phyloP scores from a whole-genome alignment of 768 basidiomycete genomes.

The Royoungia palumana region DNA sequence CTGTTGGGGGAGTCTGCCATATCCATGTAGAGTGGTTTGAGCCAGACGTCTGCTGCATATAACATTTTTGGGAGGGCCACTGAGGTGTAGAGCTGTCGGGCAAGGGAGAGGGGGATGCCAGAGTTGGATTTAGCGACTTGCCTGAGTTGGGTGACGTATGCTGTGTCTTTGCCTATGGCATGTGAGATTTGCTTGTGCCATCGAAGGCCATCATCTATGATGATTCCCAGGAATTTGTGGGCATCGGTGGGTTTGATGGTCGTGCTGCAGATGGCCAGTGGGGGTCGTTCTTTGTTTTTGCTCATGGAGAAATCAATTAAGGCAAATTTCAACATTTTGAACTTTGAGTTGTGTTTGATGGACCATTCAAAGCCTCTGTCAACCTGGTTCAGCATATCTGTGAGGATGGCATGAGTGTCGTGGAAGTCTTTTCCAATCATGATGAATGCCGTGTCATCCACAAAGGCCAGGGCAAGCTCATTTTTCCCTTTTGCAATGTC shows the following conservation, averaged over 20 bases:
- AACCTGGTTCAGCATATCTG: constrained; percentile 26
- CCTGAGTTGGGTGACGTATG: neutral
- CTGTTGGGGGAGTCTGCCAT: no score
- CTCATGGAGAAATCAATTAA: constrained; percentile 11
- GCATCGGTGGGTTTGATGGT: neutral
- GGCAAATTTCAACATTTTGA: constrained; percentile 19
- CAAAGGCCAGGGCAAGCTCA: constrained; percentile 26
- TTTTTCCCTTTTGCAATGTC: no score
- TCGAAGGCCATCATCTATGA: neutral
- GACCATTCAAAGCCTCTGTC: constrained; percentile 22
- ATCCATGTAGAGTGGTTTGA: no score
- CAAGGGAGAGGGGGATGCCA: no score
- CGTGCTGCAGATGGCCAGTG: no score
- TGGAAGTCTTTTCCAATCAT: constrained; percentile 24
- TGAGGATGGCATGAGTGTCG: constrained; percentile 15
- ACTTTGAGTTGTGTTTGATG: constrained; percentile 22
- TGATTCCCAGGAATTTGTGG: neutral
- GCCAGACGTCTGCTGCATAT: constrained; percentile 31
- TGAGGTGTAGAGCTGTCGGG: no score
- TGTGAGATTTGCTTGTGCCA: neutral
- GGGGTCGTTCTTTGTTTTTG: no score
- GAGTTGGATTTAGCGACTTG: no score
- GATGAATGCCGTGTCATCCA: constrained; percentile 29
- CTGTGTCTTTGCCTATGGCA: neutral
- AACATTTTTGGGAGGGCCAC: constrained; percentile 30